These are phyloP conservation scores for Trichosphaerium sp. DNA, from an alignment of 78 protist species.

Conservation along the genomic window DNA sequence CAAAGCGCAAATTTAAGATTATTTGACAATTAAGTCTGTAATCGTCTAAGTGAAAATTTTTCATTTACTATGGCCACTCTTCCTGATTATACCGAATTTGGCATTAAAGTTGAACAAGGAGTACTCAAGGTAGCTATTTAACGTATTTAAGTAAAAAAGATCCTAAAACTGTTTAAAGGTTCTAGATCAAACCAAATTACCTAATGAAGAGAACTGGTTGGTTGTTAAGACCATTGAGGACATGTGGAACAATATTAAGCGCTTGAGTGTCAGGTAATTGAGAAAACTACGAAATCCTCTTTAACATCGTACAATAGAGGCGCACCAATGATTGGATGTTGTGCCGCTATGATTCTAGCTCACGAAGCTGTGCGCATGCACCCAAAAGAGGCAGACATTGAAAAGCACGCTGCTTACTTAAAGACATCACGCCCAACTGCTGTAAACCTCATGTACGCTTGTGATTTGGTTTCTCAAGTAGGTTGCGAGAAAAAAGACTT, in stretches of 20 bases:
- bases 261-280: constrained; percentile 32
- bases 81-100: too few relatives aligned
- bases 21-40: too few relatives aligned
- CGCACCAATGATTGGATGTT: constrained; percentile 40
- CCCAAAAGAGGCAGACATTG: neutral
- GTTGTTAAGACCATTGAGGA: neutral
- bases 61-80: too few relatives aligned
- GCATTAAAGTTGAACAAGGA: too few relatives aligned
- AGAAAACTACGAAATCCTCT: too few relatives aligned
- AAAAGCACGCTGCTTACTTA: neutral
- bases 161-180: too few relatives aligned
- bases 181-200: constrained; percentile 39
- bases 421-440: constrained; percentile 51
- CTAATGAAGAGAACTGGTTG: constrained; percentile 43
- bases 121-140: too few relatives aligned
- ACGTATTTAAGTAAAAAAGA: too few relatives aligned
- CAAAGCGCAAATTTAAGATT: too few relatives aligned
- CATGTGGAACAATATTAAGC: constrained; percentile 27
- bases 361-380: too few relatives aligned
- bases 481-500: neutral
- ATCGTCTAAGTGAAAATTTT: too few relatives aligned
- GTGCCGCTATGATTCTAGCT: neutral
- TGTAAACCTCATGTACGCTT: constrained; percentile 42
- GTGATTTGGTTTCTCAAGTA: constrained; percentile 21
- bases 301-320: too few relatives aligned